Percentiles rank a stretch among this genome's conserved stretches.
phyloP scores from a whole-genome alignment of 139 green algal species.

The Chlamydomonas incerta region DNA sequence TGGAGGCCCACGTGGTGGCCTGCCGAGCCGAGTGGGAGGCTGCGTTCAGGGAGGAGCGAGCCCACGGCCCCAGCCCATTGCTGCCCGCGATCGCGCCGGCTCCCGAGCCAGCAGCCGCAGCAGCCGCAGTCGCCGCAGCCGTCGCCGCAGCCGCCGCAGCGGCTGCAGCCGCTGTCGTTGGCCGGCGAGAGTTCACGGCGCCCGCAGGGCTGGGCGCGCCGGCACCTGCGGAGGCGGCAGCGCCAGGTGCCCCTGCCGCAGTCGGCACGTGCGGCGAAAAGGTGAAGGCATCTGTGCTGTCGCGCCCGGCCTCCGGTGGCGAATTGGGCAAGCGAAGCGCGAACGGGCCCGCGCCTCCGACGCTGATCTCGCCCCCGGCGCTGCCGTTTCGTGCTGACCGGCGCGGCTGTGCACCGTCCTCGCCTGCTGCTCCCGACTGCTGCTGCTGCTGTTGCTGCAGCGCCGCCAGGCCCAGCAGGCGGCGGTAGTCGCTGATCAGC shows the following conservation, averaged over 20 bases:
- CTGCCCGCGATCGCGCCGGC: too few relatives aligned
- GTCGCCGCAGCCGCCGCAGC: too few relatives aligned
- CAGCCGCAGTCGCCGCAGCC: too few relatives aligned
- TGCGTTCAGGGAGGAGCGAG: conserved; percentile 2
- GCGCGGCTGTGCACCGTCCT: background rate
- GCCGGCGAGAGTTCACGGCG: too few relatives aligned
- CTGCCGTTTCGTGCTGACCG: background rate
- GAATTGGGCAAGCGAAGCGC: background rate
- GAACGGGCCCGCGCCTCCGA: background rate
- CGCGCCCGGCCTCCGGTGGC: background rate
- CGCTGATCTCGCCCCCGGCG: background rate
- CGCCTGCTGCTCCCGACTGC: background rate
- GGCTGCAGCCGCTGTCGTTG: too few relatives aligned
- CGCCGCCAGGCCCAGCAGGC: conserved; percentile 9
- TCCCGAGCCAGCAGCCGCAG: too few relatives aligned
- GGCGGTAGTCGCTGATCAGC: conserved; percentile 49
- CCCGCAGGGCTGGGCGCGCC: too few relatives aligned
- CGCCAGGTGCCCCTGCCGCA: background rate
- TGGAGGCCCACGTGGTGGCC: conserved; percentile 5
- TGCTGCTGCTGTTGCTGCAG: background rate
- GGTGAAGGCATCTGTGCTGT: background rate
- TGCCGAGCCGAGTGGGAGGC: background rate
- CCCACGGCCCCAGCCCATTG: background rate
- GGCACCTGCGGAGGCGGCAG: background rate
- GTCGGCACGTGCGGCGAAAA: conserved; percentile 24